Evolutionary conservation across 768 basidiomycete genomes (phyloP).

Genomic region (Holtermanniella nyarrowii): DNA sequence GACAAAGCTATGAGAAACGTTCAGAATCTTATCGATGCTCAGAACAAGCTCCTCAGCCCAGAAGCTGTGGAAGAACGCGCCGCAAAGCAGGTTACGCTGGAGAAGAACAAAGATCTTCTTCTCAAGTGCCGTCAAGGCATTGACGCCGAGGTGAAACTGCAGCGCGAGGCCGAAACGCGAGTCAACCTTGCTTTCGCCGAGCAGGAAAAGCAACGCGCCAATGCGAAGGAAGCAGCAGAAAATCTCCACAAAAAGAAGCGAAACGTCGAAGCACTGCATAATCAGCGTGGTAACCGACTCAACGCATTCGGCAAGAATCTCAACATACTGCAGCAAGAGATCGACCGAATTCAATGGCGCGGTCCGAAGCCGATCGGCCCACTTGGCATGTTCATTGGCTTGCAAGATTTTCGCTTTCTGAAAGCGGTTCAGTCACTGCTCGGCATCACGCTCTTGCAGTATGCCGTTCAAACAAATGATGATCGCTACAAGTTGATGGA

Average conservation of each 20-base stretch:
- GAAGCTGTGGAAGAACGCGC: not conserved
- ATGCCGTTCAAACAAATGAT: conserved; percentile 59
- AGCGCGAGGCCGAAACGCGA: not conserved
- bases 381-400: conserved; percentile 64
- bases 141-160: not conserved
- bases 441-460: conserved; percentile 52
- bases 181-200: conserved; percentile 1
- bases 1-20: not conserved
- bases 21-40: not conserved
- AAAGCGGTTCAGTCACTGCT: conserved; percentile 57
- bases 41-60: not conserved
- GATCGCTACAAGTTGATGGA: conserved; percentile 54
- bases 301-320: conserved; percentile 31
- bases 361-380: conserved; percentile 46
- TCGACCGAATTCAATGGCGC: conserved; percentile 26
- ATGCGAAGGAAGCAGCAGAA: not conserved
- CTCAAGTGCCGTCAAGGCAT: too few species aligned
- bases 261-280: conserved; percentile 9
- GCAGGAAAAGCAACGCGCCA: not conserved
- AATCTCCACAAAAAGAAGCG: not conserved
- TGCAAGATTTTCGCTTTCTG: conserved; percentile 61
- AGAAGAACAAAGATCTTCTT: not conserved
- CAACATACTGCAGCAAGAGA: conserved; percentile 25
- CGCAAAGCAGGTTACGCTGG: not conserved
- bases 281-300: conserved; percentile 14